Conservation (phyloP, 257 asterid species). For the Fraxinus quadrangulata region DNA sequence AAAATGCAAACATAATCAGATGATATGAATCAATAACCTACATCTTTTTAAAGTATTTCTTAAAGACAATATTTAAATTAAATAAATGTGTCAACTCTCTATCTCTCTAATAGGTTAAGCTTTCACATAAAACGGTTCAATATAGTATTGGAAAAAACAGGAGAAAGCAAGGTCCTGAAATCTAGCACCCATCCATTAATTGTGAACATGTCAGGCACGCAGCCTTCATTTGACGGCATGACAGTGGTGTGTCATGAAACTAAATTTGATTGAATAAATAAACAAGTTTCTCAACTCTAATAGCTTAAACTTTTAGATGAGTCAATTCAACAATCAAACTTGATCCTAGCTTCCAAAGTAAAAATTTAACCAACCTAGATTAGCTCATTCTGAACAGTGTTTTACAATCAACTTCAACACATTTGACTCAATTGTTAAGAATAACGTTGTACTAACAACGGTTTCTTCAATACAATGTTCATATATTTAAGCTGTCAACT, state of each 20-base stretch:
- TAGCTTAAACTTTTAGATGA: too few relatives aligned
- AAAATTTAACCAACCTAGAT: not conserved
- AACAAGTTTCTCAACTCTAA: too few relatives aligned
- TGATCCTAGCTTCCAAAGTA: not conserved
- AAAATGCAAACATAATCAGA: not conserved
- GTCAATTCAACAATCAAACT: not conserved
- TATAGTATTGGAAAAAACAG: too few relatives aligned
- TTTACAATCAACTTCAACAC: not conserved
- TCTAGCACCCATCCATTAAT: not conserved
- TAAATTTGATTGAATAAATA: too few relatives aligned
- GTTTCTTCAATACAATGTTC: not conserved
- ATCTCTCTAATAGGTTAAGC: too few relatives aligned
- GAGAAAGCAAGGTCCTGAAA: not conserved
- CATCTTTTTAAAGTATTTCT: not conserved
- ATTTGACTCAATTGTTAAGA: not conserved
- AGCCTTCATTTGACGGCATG: not conserved
- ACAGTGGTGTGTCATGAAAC: too few relatives aligned
- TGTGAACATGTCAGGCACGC: not conserved
- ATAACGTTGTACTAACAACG: not conserved
- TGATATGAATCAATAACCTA: not conserved
- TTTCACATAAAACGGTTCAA: too few relatives aligned
- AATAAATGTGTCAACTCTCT: too few relatives aligned
- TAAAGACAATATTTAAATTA: not conserved
- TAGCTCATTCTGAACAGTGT: too few relatives aligned
- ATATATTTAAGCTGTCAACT: not conserved